Conservation (phyloP, 495 filamentous ascomycete genomes). For the Podospora comata region DNA sequence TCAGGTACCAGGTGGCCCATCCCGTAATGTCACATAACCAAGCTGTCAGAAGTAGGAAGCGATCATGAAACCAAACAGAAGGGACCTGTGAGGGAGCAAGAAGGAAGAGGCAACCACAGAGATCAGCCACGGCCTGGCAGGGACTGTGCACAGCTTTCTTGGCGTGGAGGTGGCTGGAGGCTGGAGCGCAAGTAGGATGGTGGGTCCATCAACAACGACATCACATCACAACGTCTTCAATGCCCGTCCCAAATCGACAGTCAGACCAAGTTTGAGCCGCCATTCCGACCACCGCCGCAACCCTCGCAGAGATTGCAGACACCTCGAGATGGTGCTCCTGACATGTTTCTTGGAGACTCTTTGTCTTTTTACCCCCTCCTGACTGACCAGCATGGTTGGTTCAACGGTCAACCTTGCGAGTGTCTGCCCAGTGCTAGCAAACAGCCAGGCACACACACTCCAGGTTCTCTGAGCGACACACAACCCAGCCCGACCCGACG, state of each 20-base stretch:
- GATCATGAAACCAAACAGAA: neutral
- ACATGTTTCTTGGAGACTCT: conserved; percentile 12
- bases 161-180: neutral
- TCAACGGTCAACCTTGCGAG: conserved; percentile 13
- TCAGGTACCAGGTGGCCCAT: no score
- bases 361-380: conserved; percentile 14
- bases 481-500: neutral
- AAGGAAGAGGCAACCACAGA: neutral
- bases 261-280: conserved; percentile 17
- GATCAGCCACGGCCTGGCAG: no score
- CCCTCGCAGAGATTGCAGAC: conserved; percentile 15
- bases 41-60: no score
- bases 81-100: neutral
- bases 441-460: conserved; percentile 2
- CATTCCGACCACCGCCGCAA: conserved; percentile 20
- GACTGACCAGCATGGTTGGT: conserved; percentile 14
- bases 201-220: conserved; percentile 13
- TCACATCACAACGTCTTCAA: conserved; percentile 16
- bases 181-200: neutral
- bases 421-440: conserved; percentile 11
- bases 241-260: conserved; percentile 15
- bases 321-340: conserved; percentile 14
- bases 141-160: neutral
- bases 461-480: conserved; percentile 15
- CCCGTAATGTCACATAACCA: no score